Percentiles rank a stretch among this genome's conserved stretches.
phyloP scores from a whole-genome alignment of 2,329 filamentous ascomycete genomes.

The Paraphaeosphaeria minitans region DNA sequence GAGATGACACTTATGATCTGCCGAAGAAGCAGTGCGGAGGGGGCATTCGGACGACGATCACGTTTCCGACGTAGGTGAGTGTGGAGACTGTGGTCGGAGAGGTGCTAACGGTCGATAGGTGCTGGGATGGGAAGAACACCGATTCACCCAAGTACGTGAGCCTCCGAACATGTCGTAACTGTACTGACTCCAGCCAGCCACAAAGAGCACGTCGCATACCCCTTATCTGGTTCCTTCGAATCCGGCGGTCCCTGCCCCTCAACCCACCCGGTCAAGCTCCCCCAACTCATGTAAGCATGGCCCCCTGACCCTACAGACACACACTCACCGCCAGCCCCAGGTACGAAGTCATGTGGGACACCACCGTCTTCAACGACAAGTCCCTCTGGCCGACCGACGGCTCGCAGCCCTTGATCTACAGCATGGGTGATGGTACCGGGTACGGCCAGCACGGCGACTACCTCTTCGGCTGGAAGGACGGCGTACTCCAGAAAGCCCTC shows the following conservation, averaged over 20 bases:
- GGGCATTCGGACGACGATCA: constrained; percentile 54
- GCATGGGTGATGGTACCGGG: constrained; percentile 28
- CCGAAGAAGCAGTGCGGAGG: constrained; percentile 40
- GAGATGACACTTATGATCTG: constrained; percentile 31
- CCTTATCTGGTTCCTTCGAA: constrained; percentile 46
- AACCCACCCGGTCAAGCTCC: constrained; percentile 51
- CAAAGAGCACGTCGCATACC: constrained; percentile 67
- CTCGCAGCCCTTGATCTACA: constrained; percentile 37
- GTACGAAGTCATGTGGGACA: constrained; percentile 56
- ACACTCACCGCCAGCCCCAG: constrained; percentile 30
- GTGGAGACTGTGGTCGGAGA: too few relatives aligned
- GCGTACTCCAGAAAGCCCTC: constrained; percentile 37
- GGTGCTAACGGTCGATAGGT: constrained; percentile 36
- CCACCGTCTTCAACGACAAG: constrained; percentile 28
- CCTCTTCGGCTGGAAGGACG: constrained; percentile 37
- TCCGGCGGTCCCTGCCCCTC: constrained; percentile 43
- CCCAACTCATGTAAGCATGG: constrained; percentile 53
- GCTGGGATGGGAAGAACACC: constrained; percentile 67
- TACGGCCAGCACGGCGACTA: constrained; percentile 29
- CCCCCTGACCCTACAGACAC: constrained; percentile 31
- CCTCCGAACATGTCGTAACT: neutral
- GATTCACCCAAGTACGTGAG: constrained; percentile 52
- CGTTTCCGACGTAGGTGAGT: constrained; percentile 63
- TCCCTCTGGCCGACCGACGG: constrained; percentile 27
- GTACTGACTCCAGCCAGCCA: constrained; percentile 43